These are phyloP conservation scores for Leccinum fibrillosum DNA, from an alignment of 768 basidiomycete genomes.

Conservation along the genomic window DNA sequence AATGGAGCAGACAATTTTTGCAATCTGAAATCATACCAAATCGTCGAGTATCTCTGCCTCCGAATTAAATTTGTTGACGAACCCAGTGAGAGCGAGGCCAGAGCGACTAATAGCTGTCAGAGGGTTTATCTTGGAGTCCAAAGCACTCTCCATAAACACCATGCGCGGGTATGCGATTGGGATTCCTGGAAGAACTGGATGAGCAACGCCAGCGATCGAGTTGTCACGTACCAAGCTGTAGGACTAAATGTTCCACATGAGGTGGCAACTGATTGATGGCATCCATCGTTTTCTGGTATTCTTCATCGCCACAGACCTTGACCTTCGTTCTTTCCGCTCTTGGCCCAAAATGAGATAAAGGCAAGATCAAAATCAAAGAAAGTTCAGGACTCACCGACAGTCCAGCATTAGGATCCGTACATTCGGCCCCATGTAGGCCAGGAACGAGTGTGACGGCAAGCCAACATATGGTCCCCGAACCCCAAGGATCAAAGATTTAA, in stretches of 20 bases:
- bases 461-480: conserved; percentile 73
- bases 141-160: conserved; percentile 78
- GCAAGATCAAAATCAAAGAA: neutral
- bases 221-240: conserved; percentile 62
- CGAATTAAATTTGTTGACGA: conserved; percentile 89
- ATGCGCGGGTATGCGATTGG: conserved; percentile 92
- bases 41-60: conserved; percentile 94
- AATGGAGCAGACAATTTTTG: conserved; percentile 23
- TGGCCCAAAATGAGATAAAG: conserved; percentile 8
- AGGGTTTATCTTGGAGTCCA: conserved; percentile 85
- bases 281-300: conserved; percentile 74
- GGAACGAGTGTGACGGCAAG: conserved; percentile 77
- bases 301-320: conserved; percentile 69
- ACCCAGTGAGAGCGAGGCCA: conserved; percentile 69
- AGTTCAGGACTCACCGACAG: conserved; percentile 56
- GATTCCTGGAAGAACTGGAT: conserved; percentile 43
- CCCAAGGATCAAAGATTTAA: conserved; percentile 74
- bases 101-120: conserved; percentile 68
- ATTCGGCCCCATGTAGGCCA: conserved; percentile 78
- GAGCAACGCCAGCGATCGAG: neutral
- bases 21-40: conserved; percentile 44
- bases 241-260: conserved; percentile 74
- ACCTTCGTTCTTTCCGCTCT: conserved; percentile 84
- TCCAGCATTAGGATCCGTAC: conserved; percentile 74
- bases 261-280: conserved; percentile 58